A percentile compares a stretch with the other conserved stretches of the same genome.
phyloP scores from a whole-genome alignment of 768 basidiomycete genomes.

The Amanita subjunquillea region DNA sequence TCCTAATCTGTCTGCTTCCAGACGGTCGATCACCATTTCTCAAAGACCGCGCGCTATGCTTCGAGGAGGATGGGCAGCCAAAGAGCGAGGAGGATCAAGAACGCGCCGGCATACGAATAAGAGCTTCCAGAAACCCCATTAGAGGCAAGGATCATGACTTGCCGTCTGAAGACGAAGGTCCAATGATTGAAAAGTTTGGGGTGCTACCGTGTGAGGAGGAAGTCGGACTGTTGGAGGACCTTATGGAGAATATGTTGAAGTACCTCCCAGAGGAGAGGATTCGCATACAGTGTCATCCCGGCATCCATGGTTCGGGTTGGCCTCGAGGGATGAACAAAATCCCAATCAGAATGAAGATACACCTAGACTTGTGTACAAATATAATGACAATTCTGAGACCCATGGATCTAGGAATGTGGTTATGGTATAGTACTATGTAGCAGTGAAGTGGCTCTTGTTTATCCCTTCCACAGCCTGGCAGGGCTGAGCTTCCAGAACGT shows the following conservation, averaged over 20 bases:
- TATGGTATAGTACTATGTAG: no score
- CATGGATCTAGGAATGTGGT: no score
- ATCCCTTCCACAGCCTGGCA: no score
- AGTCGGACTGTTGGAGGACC: conserved; percentile 24
- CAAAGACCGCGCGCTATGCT: conserved; percentile 20
- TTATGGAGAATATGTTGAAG: conserved; percentile 28
- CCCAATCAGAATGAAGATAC: no score
- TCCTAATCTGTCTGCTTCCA: no score
- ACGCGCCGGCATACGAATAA: conserved; percentile 13
- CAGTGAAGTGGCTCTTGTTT: no score
- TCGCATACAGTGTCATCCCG: conserved; percentile 17
- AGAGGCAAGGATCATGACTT: background rate
- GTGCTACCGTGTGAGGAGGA: conserved; percentile 17
- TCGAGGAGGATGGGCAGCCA: conserved; percentile 24
- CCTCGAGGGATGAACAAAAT: no score
- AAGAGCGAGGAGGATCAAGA: conserved; percentile 17
- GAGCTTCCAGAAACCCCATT: conserved; percentile 2
- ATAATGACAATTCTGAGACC: no score
- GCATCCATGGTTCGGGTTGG: no score
- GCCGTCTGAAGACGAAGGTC: background rate
- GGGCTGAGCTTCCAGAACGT: no score
- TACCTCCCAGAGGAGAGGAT: conserved; percentile 33
- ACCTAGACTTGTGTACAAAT: no score
- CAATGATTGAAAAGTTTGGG: background rate
- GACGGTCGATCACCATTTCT: no score